Conservation (phyloP, 192 early-diverging fungal species). For the Gamsiella multidivaricata region DNA sequence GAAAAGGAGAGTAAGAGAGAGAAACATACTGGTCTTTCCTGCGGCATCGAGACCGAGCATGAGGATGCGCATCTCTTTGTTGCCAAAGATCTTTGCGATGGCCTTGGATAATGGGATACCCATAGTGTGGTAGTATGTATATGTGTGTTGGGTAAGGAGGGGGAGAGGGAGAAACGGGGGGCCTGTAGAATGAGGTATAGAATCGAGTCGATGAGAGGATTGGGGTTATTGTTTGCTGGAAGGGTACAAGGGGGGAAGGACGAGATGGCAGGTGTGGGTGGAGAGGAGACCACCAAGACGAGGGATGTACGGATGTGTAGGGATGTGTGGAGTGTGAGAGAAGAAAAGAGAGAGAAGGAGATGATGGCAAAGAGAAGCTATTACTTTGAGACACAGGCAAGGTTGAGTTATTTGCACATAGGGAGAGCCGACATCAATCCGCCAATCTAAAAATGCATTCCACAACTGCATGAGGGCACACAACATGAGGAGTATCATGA, state of each 20-base stretch:
- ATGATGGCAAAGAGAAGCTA: not conserved
- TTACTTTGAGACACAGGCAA: not conserved
- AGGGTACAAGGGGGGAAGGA: too few relatives aligned
- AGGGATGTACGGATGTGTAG: not conserved
- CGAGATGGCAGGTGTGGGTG: too few relatives aligned
- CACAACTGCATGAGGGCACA: too few relatives aligned
- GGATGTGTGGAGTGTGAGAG: not conserved
- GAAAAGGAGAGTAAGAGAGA: constrained; percentile 5
- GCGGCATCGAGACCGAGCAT: constrained; percentile 94
- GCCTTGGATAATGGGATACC: constrained; percentile 83
- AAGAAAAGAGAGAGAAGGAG: not conserved
- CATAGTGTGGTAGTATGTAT: constrained; percentile 65
- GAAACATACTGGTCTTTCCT: constrained; percentile 85
- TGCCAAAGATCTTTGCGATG: constrained; percentile 83
- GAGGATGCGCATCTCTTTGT: constrained; percentile 96
- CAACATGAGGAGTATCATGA: too few relatives aligned
- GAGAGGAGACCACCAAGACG: not conserved
- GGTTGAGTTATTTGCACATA: not conserved
- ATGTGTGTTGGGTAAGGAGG: not conserved
- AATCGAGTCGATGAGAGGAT: not conserved
- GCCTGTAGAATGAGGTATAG: too few relatives aligned
- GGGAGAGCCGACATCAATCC: not conserved
- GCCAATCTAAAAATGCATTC: not conserved
- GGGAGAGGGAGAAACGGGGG: not conserved
- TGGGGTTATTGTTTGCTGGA: too few relatives aligned